These are phyloP conservation scores for Anisodus acutangulus DNA, from an alignment of 257 asterid genomes.

Conservation along the genomic window DNA sequence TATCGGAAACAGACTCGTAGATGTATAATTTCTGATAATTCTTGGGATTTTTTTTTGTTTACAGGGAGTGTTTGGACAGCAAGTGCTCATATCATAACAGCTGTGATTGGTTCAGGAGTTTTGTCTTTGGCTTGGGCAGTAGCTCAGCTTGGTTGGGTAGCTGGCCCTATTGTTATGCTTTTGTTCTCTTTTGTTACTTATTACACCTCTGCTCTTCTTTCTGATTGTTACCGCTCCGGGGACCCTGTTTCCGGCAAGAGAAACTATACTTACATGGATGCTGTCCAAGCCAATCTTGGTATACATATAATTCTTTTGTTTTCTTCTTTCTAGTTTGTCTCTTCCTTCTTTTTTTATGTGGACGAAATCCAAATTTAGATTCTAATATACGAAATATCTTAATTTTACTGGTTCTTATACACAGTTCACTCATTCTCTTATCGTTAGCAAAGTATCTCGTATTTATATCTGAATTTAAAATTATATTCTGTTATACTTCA, in stretches of 20 bases:
- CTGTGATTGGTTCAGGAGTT: conserved; percentile 67
- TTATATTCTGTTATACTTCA: background rate
- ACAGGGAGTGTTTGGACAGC: conserved; percentile 63
- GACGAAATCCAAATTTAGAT: background rate
- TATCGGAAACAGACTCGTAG: background rate
- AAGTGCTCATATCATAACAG: conserved; percentile 69
- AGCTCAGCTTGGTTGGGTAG: conserved; percentile 68
- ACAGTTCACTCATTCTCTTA: background rate
- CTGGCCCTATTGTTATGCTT: conserved; percentile 58
- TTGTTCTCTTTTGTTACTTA: conserved; percentile 62
- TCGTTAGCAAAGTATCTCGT: background rate
- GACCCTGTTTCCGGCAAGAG: conserved; percentile 53
- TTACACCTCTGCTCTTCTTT: conserved; percentile 58
- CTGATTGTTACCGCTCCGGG: conserved; percentile 54
- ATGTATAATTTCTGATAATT: background rate
- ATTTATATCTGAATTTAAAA: background rate
- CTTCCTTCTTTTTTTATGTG: background rate
- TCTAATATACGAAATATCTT: background rate
- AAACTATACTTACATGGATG: conserved; percentile 63
- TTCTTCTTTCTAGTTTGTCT: background rate
- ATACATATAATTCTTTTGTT: background rate
- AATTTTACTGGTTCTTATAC: no score
- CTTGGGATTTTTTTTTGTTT: background rate
- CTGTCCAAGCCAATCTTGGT: conserved; percentile 56
- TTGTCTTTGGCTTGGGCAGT: conserved; percentile 70